phyloP scores from a whole-genome alignment of 1,139 yeast species.

The Candida tropicalis region DNA sequence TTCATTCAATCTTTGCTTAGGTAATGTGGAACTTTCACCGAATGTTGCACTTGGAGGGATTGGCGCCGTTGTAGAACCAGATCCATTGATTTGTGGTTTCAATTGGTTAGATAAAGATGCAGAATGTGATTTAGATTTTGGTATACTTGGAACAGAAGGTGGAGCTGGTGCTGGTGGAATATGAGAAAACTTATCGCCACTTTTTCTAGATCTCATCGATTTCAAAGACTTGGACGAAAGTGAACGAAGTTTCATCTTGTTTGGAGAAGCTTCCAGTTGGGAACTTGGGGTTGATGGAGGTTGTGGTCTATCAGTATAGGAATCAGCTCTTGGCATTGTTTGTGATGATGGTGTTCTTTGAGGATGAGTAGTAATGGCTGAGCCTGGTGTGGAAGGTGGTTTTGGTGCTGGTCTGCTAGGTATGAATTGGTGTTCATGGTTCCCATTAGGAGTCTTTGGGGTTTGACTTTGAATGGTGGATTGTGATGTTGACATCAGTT shows the following conservation, averaged over 20 bases:
- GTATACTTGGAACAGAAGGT: constrained; percentile 29
- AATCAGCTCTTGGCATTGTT: constrained; percentile 1
- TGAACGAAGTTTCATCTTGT: constrained; percentile 28
- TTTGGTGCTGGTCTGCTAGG: constrained; percentile 75
- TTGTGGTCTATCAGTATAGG: constrained; percentile 6
- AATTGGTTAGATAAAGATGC: constrained; percentile 33
- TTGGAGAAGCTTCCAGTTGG: constrained; percentile 13
- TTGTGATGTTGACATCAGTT: background rate
- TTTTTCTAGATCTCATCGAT: constrained; percentile 30
- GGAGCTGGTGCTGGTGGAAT: constrained; percentile 24
- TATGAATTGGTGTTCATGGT: constrained; percentile 52
- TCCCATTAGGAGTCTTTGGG: constrained; percentile 27
- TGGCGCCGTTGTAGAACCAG: constrained; percentile 48
- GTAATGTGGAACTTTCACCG: constrained; percentile 17
- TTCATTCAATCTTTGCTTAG: constrained; percentile 29
- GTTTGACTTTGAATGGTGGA: constrained; percentile 21
- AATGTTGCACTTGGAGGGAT: constrained; percentile 35
- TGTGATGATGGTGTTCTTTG: constrained; percentile 11
- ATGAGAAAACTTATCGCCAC: constrained; percentile 19
- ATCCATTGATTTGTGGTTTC: constrained; percentile 22
- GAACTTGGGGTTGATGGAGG: constrained; percentile 8
- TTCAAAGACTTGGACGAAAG: constrained; percentile 45
- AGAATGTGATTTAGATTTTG: constrained; percentile 49
- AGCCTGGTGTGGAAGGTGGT: constrained; percentile 34
- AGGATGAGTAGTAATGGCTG: constrained; percentile 6